A percentile compares a stretch with the other conserved stretches of the same genome.
Evolutionary conservation across 495 filamentous ascomycete species (phyloP).

Genomic region (Podospora comata): DNA sequence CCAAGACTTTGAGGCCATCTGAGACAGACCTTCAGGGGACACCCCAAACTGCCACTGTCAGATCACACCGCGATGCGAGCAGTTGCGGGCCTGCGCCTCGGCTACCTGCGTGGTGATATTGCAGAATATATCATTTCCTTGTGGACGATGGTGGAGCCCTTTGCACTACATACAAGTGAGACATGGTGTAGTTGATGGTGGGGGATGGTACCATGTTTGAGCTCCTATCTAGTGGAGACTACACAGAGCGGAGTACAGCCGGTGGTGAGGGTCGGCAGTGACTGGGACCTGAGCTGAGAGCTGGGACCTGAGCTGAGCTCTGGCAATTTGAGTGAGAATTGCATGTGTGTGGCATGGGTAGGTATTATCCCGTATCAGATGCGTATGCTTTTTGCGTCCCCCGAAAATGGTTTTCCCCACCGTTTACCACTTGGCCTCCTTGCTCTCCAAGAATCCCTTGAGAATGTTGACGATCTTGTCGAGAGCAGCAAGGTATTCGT

Average conservation of each 20-base stretch:
- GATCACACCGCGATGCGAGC: background rate
- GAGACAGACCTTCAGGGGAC: background rate
- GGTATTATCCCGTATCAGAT: background rate
- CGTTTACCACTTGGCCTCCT: constrained; percentile 70
- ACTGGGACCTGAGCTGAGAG: no score
- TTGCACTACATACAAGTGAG: no score
- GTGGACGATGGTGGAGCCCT: background rate
- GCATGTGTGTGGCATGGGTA: background rate
- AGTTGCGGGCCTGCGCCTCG: background rate
- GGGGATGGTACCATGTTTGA: no score
- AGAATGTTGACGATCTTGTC: constrained; percentile 72
- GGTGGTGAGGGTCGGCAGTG: no score
- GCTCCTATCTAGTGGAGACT: no score
- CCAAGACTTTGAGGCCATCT: background rate
- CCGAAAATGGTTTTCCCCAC: background rate
- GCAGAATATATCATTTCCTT: background rate
- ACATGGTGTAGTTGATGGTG: no score
- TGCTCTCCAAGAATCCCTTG: constrained; percentile 64
- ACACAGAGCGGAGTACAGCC: no score
- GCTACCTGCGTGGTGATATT: background rate
- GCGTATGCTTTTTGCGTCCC: background rate
- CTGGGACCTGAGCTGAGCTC: background rate
- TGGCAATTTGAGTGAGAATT: background rate
- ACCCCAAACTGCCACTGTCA: background rate
- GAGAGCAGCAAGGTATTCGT: constrained; percentile 67